Conservation (phyloP, 495 filamentous ascomycete species). For the Xylaria nigripes region DNA sequence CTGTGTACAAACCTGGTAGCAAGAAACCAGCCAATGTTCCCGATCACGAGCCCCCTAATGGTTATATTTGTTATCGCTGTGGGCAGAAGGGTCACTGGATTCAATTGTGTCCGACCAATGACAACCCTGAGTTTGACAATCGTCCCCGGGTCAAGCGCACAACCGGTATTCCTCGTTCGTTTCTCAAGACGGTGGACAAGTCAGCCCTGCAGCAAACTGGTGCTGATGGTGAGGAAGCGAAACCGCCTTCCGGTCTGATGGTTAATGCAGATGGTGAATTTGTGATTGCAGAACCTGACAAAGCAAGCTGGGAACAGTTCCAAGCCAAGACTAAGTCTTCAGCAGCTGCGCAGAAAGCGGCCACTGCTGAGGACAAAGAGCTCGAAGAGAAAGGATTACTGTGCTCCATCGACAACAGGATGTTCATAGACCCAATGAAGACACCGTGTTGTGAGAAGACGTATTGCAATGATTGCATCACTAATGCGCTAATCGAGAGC, state of each 20-base stretch:
- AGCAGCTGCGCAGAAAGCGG: conserved; percentile 65
- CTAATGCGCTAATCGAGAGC: conserved; percentile 92
- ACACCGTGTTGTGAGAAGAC: conserved; percentile 96
- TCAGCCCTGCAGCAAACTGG: conserved; percentile 64
- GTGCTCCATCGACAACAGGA: conserved; percentile 90
- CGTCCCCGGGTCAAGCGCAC: conserved; percentile 87
- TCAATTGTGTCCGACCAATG: conserved; percentile 91
- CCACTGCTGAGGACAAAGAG: conserved; percentile 60
- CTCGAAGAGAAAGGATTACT: conserved; percentile 79
- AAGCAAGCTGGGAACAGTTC: conserved; percentile 90
- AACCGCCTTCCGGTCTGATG: conserved; percentile 81
- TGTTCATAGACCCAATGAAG: conserved; percentile 96
- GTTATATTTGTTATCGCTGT: conserved; percentile 97
- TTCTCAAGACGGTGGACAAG: conserved; percentile 90
- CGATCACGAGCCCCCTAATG: conserved; percentile 80
- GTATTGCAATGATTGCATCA: conserved; percentile 98
- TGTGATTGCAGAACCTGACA: conserved; percentile 89
- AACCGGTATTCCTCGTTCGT: conserved; percentile 88
- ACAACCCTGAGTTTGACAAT: conserved; percentile 90
- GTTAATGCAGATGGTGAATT: conserved; percentile 95
- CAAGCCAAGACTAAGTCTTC: conserved; percentile 86
- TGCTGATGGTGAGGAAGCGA: conserved; percentile 62
- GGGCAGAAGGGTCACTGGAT: conserved; percentile 99
- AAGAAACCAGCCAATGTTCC: conserved; percentile 70
- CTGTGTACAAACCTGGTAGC: conserved; percentile 40